Evolutionary conservation across 2,329 filamentous ascomycete genomes (phyloP).

Genomic region (Calonectria hawksworthii): DNA sequence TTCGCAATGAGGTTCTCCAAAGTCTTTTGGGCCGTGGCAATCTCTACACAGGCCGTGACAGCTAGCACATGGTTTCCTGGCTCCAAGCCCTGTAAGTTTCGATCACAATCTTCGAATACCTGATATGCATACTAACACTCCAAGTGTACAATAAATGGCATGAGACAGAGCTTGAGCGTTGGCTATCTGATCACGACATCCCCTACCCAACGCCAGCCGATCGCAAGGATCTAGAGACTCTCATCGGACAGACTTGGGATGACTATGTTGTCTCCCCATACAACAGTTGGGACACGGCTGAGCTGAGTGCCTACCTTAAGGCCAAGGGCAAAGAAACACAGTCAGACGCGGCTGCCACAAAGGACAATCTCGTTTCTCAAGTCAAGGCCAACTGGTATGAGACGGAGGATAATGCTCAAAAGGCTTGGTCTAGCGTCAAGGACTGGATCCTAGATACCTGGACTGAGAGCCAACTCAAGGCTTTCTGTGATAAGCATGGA

Average conservation of each 20-base stretch:
- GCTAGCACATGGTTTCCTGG: conserved; percentile 85
- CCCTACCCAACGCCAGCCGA: conserved; percentile 92
- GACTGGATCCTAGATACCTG: conserved; percentile 97
- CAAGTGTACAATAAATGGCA: conserved; percentile 99
- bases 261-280: conserved; percentile 81
- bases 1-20: conserved; percentile 82
- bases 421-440: conserved; percentile 79
- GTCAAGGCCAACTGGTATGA: conserved; percentile 84
- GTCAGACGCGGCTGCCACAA: conserved; percentile 75
- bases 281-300: conserved; percentile 79
- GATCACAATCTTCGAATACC: neutral
- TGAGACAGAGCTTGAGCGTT: conserved; percentile 95
- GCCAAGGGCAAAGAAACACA: conserved; percentile 79
- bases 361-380: conserved; percentile 76
- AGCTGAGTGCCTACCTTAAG: conserved; percentile 77
- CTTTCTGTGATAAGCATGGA: conserved; percentile 89
- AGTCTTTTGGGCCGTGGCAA: conserved; percentile 77
- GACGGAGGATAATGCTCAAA: conserved; percentile 80
- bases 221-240: conserved; percentile 91
- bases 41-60: conserved; percentile 78
- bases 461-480: conserved; percentile 93
- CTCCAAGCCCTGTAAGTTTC: conserved; percentile 80
- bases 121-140: neutral
- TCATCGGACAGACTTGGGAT: conserved; percentile 94
- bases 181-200: conserved; percentile 93